Percentiles rank a stretch among this genome's conserved stretches.
phyloP scores from a whole-genome alignment of 306 rosid species.

The Nissolia schottii region DNA sequence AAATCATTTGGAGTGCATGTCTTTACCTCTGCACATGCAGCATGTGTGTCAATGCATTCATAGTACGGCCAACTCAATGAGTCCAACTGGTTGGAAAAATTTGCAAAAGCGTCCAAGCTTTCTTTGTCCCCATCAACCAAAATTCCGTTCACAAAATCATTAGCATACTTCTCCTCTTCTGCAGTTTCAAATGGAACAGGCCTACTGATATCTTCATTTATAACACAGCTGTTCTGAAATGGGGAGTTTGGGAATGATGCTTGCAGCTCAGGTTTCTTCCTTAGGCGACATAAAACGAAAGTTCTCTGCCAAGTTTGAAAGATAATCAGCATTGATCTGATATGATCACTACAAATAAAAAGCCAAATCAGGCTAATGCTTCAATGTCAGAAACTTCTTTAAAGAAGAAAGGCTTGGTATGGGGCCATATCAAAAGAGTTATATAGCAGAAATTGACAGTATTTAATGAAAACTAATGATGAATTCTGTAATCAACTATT shows the following conservation, averaged over 20 bases:
- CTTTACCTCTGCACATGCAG: slow-evolving; percentile 38
- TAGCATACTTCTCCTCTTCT: slow-evolving; percentile 1
- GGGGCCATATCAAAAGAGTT: neutral
- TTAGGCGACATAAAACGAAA: slow-evolving; percentile 50
- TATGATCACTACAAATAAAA: neutral
- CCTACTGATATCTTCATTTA: neutral
- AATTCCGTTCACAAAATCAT: neutral
- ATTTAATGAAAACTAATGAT: neutral
- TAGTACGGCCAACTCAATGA: slow-evolving; percentile 15
- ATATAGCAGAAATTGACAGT: neutral
- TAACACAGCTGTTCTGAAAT: neutral
- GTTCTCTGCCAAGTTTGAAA: slow-evolving; percentile 35
- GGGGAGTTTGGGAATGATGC: neutral
- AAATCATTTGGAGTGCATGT: slow-evolving; percentile 3
- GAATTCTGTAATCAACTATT: neutral
- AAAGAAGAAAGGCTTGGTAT: neutral
- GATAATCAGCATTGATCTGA: neutral
- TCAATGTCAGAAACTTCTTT: slow-evolving; percentile 1
- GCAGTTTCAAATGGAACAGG: neutral
- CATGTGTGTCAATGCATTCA: slow-evolving; percentile 34
- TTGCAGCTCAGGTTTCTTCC: slow-evolving; percentile 14
- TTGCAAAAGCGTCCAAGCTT: neutral
- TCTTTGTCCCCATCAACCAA: slow-evolving; percentile 1
- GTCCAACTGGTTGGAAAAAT: neutral
- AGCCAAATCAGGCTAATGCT: neutral